Evolutionary conservation across 305 asterid species (phyloP).

Genomic region (Ilex paraguariensis): DNA sequence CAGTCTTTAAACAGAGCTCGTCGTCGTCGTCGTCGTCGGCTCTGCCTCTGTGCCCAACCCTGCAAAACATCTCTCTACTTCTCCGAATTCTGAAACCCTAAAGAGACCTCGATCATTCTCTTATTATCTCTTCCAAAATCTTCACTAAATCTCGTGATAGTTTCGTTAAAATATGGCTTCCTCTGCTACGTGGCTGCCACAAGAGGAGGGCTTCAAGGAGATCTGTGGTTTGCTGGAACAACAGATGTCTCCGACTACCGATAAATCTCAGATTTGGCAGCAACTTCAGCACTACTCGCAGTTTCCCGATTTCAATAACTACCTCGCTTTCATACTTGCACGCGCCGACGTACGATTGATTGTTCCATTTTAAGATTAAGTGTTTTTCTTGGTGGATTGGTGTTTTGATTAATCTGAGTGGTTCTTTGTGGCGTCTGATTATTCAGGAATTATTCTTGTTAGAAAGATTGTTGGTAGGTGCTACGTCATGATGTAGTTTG

Average conservation of each 20-base stretch:
- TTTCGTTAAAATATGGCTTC: slow-evolving; percentile 34
- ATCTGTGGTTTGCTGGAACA: slow-evolving; percentile 88
- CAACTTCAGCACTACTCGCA: slow-evolving; percentile 87
- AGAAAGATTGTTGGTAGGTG: too few relatives aligned
- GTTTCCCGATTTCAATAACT: slow-evolving; percentile 95
- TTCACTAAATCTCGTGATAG: too few relatives aligned
- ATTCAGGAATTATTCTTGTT: too few relatives aligned
- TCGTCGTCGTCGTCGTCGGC: not conserved
- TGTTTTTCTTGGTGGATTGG: not conserved
- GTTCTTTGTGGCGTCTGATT: too few relatives aligned
- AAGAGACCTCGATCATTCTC: too few relatives aligned
- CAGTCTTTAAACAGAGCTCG: not conserved
- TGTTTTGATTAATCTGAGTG: not conserved
- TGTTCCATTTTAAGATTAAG: not conserved
- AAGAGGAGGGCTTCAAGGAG: slow-evolving; percentile 89
- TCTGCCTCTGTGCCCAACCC: not conserved
- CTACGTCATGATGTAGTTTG: too few relatives aligned
- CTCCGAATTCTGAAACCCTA: not conserved
- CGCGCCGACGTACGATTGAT: slow-evolving; percentile 55
- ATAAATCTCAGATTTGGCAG: slow-evolving; percentile 75
- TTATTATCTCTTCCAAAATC: too few relatives aligned
- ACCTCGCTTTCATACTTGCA: slow-evolving; percentile 81
- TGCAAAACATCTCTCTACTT: not conserved
- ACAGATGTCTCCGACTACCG: slow-evolving; percentile 84
- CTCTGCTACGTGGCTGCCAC: slow-evolving; percentile 66